phyloP scores from a whole-genome alignment of 768 basidiomycete genomes.

The Suillus plorans region DNA sequence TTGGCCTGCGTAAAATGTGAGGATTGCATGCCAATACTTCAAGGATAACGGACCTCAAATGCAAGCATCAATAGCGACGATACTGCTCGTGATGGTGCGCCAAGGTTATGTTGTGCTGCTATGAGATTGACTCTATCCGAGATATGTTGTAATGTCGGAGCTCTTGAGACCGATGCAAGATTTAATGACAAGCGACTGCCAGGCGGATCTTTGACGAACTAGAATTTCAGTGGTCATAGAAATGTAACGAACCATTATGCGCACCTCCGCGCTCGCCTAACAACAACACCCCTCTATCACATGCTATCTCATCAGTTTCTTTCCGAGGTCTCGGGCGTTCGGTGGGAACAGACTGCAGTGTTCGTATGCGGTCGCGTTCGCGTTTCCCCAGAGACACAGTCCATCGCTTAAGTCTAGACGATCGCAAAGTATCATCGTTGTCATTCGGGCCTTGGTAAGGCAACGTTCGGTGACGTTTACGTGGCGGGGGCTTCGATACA shows the following conservation, averaged over 20 bases:
- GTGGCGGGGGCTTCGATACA: conserved; percentile 57
- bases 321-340: conserved; percentile 46
- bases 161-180: conserved; percentile 70
- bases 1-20: conserved; percentile 52
- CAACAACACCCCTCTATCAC: conserved; percentile 66
- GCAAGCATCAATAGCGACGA: conserved; percentile 73
- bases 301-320: conserved; percentile 65
- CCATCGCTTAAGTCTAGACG: conserved; percentile 72
- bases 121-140: conserved; percentile 80
- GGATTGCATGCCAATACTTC: not conserved
- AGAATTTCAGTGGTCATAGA: not conserved
- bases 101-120: conserved; percentile 73
- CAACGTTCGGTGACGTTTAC: conserved; percentile 65
- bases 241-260: conserved; percentile 17
- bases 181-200: conserved; percentile 72
- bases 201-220: conserved; percentile 50
- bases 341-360: conserved; percentile 42
- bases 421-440: conserved; percentile 54
- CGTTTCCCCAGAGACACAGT: conserved; percentile 66
- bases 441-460: conserved; percentile 75
- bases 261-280: conserved; percentile 66
- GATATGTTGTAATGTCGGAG: conserved; percentile 74
- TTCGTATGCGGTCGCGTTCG: conserved; percentile 71
- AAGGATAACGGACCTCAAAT: conserved; percentile 55
- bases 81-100: conserved; percentile 59